Conservation (phyloP, 2,329 filamentous ascomycete genomes). For the Cladorrhinum sp. region DNA sequence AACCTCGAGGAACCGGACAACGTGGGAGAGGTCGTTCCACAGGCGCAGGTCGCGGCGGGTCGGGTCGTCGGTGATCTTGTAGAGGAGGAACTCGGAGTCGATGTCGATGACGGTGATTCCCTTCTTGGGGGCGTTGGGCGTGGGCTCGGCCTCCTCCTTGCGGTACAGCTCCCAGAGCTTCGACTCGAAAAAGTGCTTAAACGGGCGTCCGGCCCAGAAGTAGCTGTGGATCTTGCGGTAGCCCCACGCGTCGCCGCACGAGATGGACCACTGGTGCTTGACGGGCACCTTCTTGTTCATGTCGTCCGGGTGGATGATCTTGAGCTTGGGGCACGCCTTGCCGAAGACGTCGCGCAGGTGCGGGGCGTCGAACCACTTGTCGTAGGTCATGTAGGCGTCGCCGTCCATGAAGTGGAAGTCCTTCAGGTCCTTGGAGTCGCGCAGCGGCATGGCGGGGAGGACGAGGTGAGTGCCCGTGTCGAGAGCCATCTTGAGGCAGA, state of each 20-base stretch:
- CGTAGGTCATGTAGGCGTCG: neutral
- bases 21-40: neutral
- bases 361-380: neutral
- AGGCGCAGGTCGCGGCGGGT: neutral
- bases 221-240: neutral
- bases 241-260: neutral
- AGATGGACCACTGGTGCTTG: neutral
- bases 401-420: neutral
- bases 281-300: neutral
- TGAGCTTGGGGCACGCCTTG: neutral
- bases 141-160: neutral
- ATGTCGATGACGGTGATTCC: neutral
- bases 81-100: neutral
- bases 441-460: neutral
- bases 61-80: neutral
- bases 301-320: neutral
- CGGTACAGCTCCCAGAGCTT: neutral
- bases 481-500: neutral
- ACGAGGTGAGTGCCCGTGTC: neutral
- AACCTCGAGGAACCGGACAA: neutral
- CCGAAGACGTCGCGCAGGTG: neutral
- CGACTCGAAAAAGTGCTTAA: neutral
- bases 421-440: neutral
- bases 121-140: neutral
- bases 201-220: neutral